Base-by-base conservation (phyloP, 75 land plant genomes). In the Pinus albicaulis region DNA sequence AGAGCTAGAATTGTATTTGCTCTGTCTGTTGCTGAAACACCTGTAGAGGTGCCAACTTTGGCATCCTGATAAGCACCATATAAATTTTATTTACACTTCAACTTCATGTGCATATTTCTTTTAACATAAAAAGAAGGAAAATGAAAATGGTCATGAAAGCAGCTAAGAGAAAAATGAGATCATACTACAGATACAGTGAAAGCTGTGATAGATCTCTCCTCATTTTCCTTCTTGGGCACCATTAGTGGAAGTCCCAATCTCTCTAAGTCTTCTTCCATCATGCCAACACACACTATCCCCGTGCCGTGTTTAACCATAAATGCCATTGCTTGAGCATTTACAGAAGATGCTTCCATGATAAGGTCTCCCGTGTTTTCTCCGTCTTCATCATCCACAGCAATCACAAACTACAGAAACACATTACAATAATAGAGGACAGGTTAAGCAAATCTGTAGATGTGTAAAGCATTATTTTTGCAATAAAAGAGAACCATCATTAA, bases 341-440 rank as follows among this genome's bases (percentile, higher is more conserved):
- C 82, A 38, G 82, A 69, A 20, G 83, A 84, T 75, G 91, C 98
- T 55, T 89, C 93, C 98, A 92, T 94, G 62, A 92, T 83, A 53
- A 94, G 78, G 74, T 89, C 85, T 36, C 98, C 98, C 81, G 90
- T 95, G 34, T 82, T 82, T 16, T 92, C 88, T 34, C 87, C 83
- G 74, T 88, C 82, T 76, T 94, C 95, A 86, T 94, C 95, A 82
- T 92, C 95, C 70, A 90, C 95, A 62, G 88, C 98, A 77, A 92
- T 85, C 79, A 94, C 98, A 80, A 94, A 86, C 98, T 94, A 75
- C 6, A 81, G 56, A 65, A 80, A 56, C 20, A 85, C 71, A 59
- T 60, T 71, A n/a, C 53, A 16, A 48, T 52, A 53, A 23, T 34
- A 28, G 53, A 78, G 34, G 48, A 59, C 16, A 17, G 14, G 26